Conservation (phyloP, 1,284 basidiomycete species). For the Moniliella sp. region DNA sequence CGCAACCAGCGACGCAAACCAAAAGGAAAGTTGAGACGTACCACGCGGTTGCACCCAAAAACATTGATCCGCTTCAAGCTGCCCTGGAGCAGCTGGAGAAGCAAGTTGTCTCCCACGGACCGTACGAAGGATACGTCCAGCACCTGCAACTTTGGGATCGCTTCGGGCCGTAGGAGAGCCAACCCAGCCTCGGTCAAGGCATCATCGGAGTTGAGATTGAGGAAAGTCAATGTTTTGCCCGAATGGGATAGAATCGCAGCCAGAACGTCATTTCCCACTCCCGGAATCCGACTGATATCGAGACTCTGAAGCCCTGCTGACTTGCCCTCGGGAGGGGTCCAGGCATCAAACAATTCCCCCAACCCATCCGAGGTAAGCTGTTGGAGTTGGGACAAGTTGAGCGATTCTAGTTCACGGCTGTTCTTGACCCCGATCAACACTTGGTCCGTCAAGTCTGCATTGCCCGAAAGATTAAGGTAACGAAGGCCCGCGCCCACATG, state of each 20-base stretch:
- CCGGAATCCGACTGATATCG: constrained; percentile 25
- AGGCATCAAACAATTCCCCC: constrained; percentile 8
- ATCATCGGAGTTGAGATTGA: constrained; percentile 61
- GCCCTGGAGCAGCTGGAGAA: constrained; percentile 35
- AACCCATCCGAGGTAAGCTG: neutral
- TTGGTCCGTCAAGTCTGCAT: constrained; percentile 42
- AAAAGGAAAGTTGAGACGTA: no score
- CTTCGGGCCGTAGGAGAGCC: constrained; percentile 7
- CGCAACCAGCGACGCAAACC: no score
- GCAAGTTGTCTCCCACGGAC: constrained; percentile 56
- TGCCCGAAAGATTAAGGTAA: constrained; percentile 46
- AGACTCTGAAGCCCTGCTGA: constrained; percentile 34
- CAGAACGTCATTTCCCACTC: constrained; percentile 45
- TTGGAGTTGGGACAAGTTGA: constrained; percentile 1
- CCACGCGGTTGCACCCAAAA: constrained; percentile 4
- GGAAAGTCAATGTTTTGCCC: constrained; percentile 42
- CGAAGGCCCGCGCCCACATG: constrained; percentile 40
- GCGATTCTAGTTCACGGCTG: constrained; percentile 1
- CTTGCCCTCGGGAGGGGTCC: constrained; percentile 21
- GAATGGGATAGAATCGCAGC: constrained; percentile 51
- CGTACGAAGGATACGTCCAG: constrained; percentile 75
- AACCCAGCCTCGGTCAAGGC: constrained; percentile 44
- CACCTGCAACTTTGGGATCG: constrained; percentile 37
- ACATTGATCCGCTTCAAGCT: constrained; percentile 2
- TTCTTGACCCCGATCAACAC: constrained; percentile 47